Conservation (phyloP, 139 green algal species). For the Coelastrella sp. region DNA sequence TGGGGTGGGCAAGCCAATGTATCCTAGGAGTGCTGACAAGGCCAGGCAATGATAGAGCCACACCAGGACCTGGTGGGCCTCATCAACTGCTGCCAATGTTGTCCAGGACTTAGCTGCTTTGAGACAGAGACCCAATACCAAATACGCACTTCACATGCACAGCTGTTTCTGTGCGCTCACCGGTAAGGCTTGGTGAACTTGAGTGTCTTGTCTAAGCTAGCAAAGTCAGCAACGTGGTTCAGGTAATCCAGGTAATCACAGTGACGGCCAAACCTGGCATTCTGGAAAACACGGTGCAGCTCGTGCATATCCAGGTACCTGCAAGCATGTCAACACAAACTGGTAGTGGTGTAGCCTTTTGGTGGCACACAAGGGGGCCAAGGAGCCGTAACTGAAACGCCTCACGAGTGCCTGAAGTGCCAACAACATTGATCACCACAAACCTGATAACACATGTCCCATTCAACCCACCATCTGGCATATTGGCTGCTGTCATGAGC, state of each 20-base stretch:
- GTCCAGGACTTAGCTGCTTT: background rate
- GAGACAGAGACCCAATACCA: background rate
- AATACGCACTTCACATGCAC: background rate
- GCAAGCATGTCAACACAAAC: background rate
- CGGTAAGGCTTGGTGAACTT: slow-evolving; percentile 71
- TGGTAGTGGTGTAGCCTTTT: background rate
- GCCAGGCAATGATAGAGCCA: too few relatives aligned
- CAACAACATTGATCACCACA: background rate
- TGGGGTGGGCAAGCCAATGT: too few relatives aligned
- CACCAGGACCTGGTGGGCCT: too few relatives aligned
- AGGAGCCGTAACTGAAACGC: background rate
- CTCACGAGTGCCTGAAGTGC: background rate
- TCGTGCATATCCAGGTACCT: slow-evolving; percentile 94
- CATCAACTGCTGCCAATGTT: background rate
- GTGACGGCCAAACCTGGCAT: slow-evolving; percentile 78
- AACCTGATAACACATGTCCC: too few relatives aligned
- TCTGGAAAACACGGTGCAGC: slow-evolving; percentile 80
- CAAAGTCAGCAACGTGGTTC: slow-evolving; percentile 62
- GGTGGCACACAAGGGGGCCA: background rate
- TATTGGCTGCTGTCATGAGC: too few relatives aligned
- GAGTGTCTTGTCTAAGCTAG: slow-evolving; percentile 42
- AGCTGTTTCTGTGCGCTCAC: slow-evolving; percentile 21
- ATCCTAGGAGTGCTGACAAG: too few relatives aligned
- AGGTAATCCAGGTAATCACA: slow-evolving; percentile 86
- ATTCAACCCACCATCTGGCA: too few relatives aligned